Evolutionary conservation across 179 eudicot species (phyloP), one percentile per base, ranked within the genome.

Genomic region (Amaranthus tricolor): DNA sequence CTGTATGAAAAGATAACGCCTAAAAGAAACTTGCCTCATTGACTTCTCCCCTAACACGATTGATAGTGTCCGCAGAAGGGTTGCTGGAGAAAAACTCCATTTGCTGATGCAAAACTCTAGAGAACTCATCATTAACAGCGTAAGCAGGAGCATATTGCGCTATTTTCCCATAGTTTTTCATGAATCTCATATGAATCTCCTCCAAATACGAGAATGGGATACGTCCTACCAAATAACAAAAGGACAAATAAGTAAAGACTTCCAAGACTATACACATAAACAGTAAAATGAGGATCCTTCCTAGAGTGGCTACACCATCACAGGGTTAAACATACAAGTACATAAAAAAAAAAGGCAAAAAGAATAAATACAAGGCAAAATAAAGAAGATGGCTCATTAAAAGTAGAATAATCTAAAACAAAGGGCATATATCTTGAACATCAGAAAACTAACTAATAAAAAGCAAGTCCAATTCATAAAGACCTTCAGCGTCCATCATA

Each of bases 41-140:
- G 83, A 95, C 96, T 89, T 95, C 99, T 61, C 99, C 93, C 81
- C 88, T 85, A 45, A 95, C 89, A 53, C 99, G 91, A 78, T 88
- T 95, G 79, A 95, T 85, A 63, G 96, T 90, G 83, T 95, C 99
- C 16, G 87, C 97, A 81, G 91, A 93, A 19, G 97, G 96, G 71
- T 89, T 94, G 77, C 94, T 95, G 68, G 99, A 95, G 84, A 85
- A 95, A 73, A 88, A 93, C 82, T 95, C 99, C 91, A 95, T 92
- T 78, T 93, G 99, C 80, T 93, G 97, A 79, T 89, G 97, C 82
- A 95, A 78, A 55, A 95, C 96, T 83, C 99, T 83, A 19, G 99
- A 95, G 82, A 95, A 95, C 81, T 95, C 97, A 67, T 93, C 99
- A 80, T 95, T 95, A 95, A 95, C 91, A 53, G 93, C 91, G 83